Evolutionary conservation across 257 asterid species (phyloP), one percentile per base, ranked within the genome.

Genomic region (Forsythia suspensa): DNA sequence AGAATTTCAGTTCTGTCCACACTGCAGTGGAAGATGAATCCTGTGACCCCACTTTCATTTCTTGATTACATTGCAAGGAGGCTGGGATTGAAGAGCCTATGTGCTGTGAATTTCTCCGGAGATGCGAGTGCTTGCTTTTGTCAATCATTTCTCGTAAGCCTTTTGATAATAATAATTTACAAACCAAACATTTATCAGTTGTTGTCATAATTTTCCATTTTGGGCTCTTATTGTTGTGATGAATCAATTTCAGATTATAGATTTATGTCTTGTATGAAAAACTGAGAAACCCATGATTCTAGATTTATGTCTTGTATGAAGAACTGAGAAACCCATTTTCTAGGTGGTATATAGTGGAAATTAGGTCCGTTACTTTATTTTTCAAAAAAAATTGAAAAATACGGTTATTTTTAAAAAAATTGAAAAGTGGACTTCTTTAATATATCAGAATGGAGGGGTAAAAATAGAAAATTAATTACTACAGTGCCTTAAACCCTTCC

Each of bases 1-100:
- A 94, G 94, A 91, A 83, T 91, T 72, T 77, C 88, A 84, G 85
- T 91, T 11, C 87, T 91, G 3, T 85, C 91, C 18, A 83, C 88
- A 29, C 92, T 91, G 36, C 67, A 87, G 20, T 90, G 96, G 96
- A 89, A 78, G 88, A 91, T 91, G 93, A 87, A 87, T 67, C 93
- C 89, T 11, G 88, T 89, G 72, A 89, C 92, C 61, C 88, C 93
- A 65, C 79, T 83, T 78, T 83, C 92, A 65, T 91, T 89, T 84
- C 81, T 91, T 80, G 91, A 89, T 80, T 87, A 73, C 61, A 82
- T 88, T 43, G 80, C 84, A 18, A 91, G 89, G 46, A 86, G 89
- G 76, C 81, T 89, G 6, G 82, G 86, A 7, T 79, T 89, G 36
- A 79, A 87, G 73, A 69, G 3, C 68, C 79, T 21, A n/a, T 84